Evolutionary conservation across 148 eudicot genomes (phyloP).

Genomic region (Cornus kousa): DNA sequence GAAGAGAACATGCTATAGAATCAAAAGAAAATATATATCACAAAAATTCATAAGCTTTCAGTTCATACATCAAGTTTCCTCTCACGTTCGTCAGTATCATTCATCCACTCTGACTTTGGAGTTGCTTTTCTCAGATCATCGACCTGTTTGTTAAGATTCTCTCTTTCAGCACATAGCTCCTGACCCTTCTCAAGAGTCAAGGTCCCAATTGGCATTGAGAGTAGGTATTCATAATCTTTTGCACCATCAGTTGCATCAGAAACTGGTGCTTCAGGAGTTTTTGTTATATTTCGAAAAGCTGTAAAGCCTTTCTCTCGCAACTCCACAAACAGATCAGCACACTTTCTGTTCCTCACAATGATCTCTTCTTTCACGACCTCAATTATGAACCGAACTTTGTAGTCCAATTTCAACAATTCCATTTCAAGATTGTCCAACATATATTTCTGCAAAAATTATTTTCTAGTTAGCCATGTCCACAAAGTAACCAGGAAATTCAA

Average conservation of each 20-base stretch:
- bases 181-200: slow-evolving; percentile 77
- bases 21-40: not conserved
- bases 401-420: slow-evolving; percentile 61
- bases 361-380: slow-evolving; percentile 83
- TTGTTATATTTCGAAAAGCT: slow-evolving; percentile 63
- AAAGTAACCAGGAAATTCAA: not conserved
- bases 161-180: slow-evolving; percentile 60
- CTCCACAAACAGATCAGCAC: slow-evolving; percentile 71
- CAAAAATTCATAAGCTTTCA: not conserved
- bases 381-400: slow-evolving; percentile 78
- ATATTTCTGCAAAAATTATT: slow-evolving; percentile 38
- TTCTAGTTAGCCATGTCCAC: not conserved
- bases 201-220: slow-evolving; percentile 68
- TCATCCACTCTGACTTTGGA: slow-evolving; percentile 60
- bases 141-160: slow-evolving; percentile 46
- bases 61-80: slow-evolving; percentile 56
- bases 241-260: slow-evolving; percentile 51
- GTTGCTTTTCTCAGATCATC: slow-evolving; percentile 56
- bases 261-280: slow-evolving; percentile 41
- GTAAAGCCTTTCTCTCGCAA: slow-evolving; percentile 72
- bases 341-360: slow-evolving; percentile 77
- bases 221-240: slow-evolving; percentile 79
- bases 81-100: slow-evolving; percentile 77
- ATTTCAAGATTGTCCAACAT: slow-evolving; percentile 48
- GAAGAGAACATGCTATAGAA: not conserved